Evolutionary conservation across 2,329 filamentous ascomycete species (phyloP), one percentile per base, ranked within the genome.

Genomic region (Plectosphaerella cucumerina): DNA sequence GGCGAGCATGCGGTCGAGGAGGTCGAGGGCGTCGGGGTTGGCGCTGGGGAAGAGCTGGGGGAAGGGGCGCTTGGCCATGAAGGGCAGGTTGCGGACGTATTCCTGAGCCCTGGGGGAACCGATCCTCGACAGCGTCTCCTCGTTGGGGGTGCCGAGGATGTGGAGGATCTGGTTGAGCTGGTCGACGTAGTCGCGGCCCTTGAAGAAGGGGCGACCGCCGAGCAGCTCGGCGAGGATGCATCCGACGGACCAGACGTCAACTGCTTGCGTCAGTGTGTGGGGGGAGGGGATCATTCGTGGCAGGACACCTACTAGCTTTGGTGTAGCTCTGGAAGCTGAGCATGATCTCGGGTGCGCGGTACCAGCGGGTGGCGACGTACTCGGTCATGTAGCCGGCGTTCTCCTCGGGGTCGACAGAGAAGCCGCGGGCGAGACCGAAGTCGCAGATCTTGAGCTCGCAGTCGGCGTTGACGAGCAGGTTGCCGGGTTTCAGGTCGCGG

Each of bases 341-440:
- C 94, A 99, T 99, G 62, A 99, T 99, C 72, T 99, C 94, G 5
- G 94, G 94, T 4, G 94, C 94, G 73, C 81, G 78, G 64, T 84
- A 99, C 94, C 94, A 99, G 75, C 94, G 83, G 48, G 94, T 99
- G 47, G 94, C 94, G 50, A 99, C 94, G 65, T 99, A 99, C 73
- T 99, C 94, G 11, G 94, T 99, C 94, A 99, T 97, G 73, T 97
- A 99, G 20, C 94, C 94, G 17, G 94, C 94, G 68, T 97, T 97
- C 74, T 99, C 93, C 70, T 99, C 90, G 1, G 94, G 94, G 60
- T 97, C 93, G 64, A 96, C 86, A 3, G 92, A 97, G 77, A 99
- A 97, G 52, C 94, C 94, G 78, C 94, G 85, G 5, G 94, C 94
- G 52, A 99, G 80, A 62, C 94, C 94, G 66, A 99, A 99, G 74